These are phyloP conservation scores for Panellus pusillus DNA, from an alignment of 768 basidiomycete species.

Conservation along the genomic window DNA sequence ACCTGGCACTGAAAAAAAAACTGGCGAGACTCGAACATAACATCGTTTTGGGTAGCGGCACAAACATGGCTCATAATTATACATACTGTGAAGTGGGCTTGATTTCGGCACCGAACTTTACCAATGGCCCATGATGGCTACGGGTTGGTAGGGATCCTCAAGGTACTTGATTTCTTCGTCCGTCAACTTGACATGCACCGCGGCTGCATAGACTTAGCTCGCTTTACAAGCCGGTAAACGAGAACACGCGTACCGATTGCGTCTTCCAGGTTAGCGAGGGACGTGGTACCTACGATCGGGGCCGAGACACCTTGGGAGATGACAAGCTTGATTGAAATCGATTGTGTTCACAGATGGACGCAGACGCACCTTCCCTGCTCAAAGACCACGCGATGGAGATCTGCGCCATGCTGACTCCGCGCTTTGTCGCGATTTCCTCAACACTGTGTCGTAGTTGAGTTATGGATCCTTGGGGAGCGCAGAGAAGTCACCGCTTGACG, in stretches of 20 bases:
- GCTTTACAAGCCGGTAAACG: too few species aligned
- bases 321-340: too few species aligned
- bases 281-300: slow-evolving; percentile 57
- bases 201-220: slow-evolving; percentile 27
- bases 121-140: slow-evolving; percentile 42
- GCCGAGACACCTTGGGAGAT: slow-evolving; percentile 42
- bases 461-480: too few species aligned
- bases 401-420: slow-evolving; percentile 54
- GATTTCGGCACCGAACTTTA: too few species aligned
- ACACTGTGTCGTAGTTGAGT: slow-evolving; percentile 34
- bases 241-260: slow-evolving; percentile 37
- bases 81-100: too few species aligned
- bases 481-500: too few species aligned
- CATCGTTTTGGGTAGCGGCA: too few species aligned
- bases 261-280: slow-evolving; percentile 49
- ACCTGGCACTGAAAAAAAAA: too few species aligned
- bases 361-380: slow-evolving; percentile 31
- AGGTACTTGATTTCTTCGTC: slow-evolving; percentile 56
- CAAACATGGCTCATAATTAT: too few species aligned
- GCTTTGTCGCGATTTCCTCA: slow-evolving; percentile 52
- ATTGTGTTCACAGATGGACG: too few species aligned
- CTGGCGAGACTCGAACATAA: too few species aligned
- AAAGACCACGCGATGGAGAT: slow-evolving; percentile 53
- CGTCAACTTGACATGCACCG: slow-evolving; percentile 46
- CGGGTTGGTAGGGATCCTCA: slow-evolving; percentile 50